These are phyloP conservation scores for Eimeria mitis DNA, from an alignment of 169 alveolate species.

Conservation along the genomic window DNA sequence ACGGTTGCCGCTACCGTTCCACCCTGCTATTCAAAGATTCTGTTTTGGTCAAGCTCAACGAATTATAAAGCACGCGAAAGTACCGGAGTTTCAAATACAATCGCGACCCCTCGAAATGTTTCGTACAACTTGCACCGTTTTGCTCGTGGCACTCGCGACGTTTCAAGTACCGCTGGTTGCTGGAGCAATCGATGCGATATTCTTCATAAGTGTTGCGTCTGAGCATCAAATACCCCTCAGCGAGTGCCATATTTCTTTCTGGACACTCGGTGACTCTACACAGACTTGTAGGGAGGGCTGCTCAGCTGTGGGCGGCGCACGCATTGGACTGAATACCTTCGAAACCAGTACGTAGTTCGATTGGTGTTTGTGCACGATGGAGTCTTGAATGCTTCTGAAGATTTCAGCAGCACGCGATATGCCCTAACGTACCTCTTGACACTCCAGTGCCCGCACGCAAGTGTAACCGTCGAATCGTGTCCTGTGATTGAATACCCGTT, in stretches of 20 bases:
- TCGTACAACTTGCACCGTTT: background rate
- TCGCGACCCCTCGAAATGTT: background rate
- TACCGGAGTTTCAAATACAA: background rate
- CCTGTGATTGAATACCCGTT: background rate
- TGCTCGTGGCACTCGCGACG: background rate
- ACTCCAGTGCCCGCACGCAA: slow-evolving; percentile 45
- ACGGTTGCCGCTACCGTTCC: background rate
- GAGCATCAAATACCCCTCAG: slow-evolving; percentile 29
- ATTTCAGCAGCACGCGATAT: slow-evolving; percentile 7
- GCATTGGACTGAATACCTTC: slow-evolving; percentile 66
- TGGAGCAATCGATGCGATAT: slow-evolving; percentile 58
- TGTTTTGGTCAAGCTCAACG: background rate
- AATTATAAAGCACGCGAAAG: background rate
- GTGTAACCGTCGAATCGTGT: slow-evolving; percentile 23
- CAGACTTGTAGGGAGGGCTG: slow-evolving; percentile 64
- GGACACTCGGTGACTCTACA: slow-evolving; percentile 41
- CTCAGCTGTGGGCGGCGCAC: slow-evolving; percentile 74
- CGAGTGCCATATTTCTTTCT: slow-evolving; percentile 54
- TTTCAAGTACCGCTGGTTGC: background rate
- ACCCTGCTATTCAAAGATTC: background rate
- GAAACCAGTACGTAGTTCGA: slow-evolving; percentile 43
- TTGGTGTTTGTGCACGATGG: background rate
- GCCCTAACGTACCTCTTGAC: slow-evolving; percentile 24
- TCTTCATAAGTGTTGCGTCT: slow-evolving; percentile 46
- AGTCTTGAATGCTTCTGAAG: background rate